A percentile compares a stretch with the other conserved stretches of the same genome.
phyloP scores from a whole-genome alignment of 257 asterid species.

The Solanum pimpinellifolium region DNA sequence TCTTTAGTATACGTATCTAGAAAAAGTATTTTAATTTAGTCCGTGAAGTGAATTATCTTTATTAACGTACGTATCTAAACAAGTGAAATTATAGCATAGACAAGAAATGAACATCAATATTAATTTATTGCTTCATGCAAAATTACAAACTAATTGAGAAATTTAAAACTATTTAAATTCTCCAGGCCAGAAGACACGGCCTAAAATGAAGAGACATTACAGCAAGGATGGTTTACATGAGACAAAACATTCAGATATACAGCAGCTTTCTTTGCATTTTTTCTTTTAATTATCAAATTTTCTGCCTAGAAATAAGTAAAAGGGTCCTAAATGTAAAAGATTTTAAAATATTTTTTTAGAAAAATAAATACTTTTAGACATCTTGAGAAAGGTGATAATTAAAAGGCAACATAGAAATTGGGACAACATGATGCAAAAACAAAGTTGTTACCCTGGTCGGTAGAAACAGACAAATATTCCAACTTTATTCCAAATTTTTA shows the following conservation, averaged over 20 bases:
- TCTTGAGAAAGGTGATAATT: neutral
- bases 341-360: neutral
- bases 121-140: slow-evolving; percentile 21
- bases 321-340: neutral
- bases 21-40: neutral
- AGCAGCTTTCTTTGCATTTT: slow-evolving; percentile 3
- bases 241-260: slow-evolving; percentile 41
- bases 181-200: neutral
- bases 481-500: slow-evolving; percentile 4
- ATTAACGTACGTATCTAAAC: neutral
- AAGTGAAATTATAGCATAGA: neutral
- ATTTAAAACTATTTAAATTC: neutral
- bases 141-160: slow-evolving; percentile 13
- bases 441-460: slow-evolving; percentile 35
- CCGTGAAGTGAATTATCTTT: neutral
- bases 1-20: neutral
- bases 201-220: slow-evolving; percentile 4
- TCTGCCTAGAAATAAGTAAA: slow-evolving; percentile 14
- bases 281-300: slow-evolving; percentile 16
- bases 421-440: slow-evolving; percentile 29
- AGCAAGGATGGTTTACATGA: slow-evolving; percentile 38
- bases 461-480: slow-evolving; percentile 33
- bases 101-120: neutral
- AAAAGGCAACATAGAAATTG: neutral
- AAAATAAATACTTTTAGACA: neutral